These are phyloP conservation scores for Gossypium ekmanianum DNA, from an alignment of 345 rosid genomes.

Conservation along the genomic window DNA sequence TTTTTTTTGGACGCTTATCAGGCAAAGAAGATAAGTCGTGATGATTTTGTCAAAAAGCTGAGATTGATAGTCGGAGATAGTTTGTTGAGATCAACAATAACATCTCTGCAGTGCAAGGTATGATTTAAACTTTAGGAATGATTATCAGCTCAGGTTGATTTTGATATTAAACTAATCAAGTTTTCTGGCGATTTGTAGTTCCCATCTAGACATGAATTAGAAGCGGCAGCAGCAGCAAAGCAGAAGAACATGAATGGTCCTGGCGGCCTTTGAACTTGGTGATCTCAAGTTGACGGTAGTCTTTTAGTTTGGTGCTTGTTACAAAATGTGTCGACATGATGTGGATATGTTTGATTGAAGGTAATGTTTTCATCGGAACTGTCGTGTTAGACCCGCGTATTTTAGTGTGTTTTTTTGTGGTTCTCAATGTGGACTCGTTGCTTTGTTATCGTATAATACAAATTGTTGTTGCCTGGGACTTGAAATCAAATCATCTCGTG, in stretches of 20 bases:
- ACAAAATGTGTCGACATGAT: constrained; percentile 21
- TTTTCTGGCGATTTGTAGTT: constrained; percentile 7
- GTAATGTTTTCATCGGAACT: not conserved
- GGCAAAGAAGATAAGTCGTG: constrained; percentile 60
- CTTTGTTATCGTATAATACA: not conserved
- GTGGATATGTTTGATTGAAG: not conserved
- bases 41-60: constrained; percentile 67
- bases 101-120: constrained; percentile 68
- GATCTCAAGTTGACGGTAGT: not conserved
- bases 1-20: constrained; percentile 18
- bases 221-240: not conserved
- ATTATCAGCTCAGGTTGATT: not conserved
- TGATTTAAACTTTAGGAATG: not conserved
- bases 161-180: not conserved
- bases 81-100: constrained; percentile 64
- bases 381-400: not conserved
- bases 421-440: not conserved
- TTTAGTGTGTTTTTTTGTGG: not conserved
- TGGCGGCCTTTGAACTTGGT: not conserved
- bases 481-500: not conserved
- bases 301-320: not conserved
- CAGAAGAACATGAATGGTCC: constrained; percentile 3
- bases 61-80: constrained; percentile 68
- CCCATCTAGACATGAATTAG: constrained; percentile 6
- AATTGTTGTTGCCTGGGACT: not conserved